Evolutionary conservation across 495 filamentous ascomycete genomes (phyloP).

Genomic region (Xylaria flabelliformis): DNA sequence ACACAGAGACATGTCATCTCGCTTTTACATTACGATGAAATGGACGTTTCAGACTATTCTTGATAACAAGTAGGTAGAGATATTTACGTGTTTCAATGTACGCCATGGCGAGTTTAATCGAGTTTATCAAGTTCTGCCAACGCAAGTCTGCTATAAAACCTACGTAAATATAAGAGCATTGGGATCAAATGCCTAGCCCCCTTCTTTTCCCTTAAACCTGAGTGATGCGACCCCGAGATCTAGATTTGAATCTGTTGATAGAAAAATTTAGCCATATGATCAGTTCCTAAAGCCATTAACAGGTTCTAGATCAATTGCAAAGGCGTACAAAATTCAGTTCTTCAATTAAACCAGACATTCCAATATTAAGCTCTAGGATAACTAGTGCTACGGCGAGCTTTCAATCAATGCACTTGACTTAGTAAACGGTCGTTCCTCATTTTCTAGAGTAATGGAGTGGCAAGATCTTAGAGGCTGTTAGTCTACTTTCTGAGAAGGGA

Average conservation of each 20-base stretch:
- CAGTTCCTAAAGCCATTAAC: background rate
- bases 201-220: background rate
- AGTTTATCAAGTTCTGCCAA: background rate
- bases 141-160: background rate
- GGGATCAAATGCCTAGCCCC: background rate
- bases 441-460: conserved; percentile 56
- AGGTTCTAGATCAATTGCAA: background rate
- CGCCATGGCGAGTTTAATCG: background rate
- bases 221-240: background rate
- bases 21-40: background rate
- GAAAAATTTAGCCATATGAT: background rate
- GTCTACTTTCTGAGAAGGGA: conserved; percentile 3
- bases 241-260: too few relatives aligned
- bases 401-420: conserved; percentile 41
- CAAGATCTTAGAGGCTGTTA: conserved; percentile 37
- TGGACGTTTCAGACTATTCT: background rate
- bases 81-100: background rate
- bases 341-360: background rate
- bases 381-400: background rate
- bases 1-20: background rate
- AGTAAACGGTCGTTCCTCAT: conserved; percentile 52
- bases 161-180: background rate
- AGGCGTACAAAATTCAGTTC: background rate
- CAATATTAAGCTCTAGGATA: too few relatives aligned
- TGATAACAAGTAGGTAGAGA: background rate